These are phyloP conservation scores for Lachnellula willkommii DNA, from an alignment of 2,329 filamentous ascomycete species.

Conservation along the genomic window DNA sequence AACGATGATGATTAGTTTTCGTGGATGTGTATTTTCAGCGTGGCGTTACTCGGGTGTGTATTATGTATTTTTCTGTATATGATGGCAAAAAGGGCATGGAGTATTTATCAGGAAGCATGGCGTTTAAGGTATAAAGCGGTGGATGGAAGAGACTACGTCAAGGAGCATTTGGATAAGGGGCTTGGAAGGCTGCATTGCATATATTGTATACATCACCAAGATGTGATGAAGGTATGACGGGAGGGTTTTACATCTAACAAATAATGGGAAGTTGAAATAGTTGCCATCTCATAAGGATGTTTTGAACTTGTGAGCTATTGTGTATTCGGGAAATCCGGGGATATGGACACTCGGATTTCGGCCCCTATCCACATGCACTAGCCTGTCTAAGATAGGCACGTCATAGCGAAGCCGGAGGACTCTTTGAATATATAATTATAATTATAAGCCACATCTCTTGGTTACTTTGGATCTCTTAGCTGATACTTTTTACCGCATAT, in stretches of 20 bases:
- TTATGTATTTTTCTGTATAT: neutral
- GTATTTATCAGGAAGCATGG: neutral
- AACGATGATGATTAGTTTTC: slow-evolving; percentile 11
- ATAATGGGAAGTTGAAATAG: neutral
- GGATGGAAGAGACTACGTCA: neutral
- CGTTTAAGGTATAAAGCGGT: neutral
- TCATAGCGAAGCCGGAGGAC: no score
- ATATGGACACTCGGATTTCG: no score
- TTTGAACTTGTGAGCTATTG: no score
- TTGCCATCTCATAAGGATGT: no score
- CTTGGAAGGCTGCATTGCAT: neutral
- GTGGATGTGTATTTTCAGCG: neutral
- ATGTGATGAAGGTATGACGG: neutral
- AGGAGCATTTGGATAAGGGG: neutral
- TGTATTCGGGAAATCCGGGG: no score
- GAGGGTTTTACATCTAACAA: neutral
- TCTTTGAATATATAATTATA: no score
- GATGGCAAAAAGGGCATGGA: neutral
- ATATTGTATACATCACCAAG: neutral
- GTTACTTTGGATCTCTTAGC: no score
- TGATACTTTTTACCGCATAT: no score
- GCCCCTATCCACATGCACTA: no score
- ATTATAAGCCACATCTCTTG: no score
- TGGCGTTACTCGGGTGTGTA: neutral
- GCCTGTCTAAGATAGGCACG: no score